Evolutionary conservation across 257 asterid genomes (phyloP).

Genomic region (Rubia yunnanensis): DNA sequence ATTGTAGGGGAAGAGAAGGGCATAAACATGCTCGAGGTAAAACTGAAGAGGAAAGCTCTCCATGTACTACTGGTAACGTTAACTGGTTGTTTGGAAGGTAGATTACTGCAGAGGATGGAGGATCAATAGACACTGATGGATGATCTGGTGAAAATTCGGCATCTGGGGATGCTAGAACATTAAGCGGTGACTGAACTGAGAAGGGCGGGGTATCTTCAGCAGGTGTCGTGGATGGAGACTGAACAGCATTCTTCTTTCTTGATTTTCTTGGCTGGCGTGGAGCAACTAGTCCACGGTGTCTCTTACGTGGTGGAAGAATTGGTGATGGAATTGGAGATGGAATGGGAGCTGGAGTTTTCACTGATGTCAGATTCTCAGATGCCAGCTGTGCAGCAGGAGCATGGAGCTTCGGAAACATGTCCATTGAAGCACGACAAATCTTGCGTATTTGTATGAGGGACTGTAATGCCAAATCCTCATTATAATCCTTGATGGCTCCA

Average conservation of each 20-base stretch:
- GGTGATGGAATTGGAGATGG: conserved; percentile 1
- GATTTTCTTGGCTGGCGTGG: conserved; percentile 13
- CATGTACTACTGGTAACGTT: conserved; percentile 2
- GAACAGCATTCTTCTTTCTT: conserved; percentile 3
- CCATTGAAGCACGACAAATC: conserved; percentile 10
- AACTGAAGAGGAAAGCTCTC: conserved; percentile 12
- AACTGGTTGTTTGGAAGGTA: conserved; percentile 4
- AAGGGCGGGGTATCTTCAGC: conserved; percentile 1
- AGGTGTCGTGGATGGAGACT: conserved; percentile 1
- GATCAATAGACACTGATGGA: conserved; percentile 8
- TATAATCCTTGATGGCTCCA: conserved; percentile 9
- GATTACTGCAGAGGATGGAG: conserved; percentile 2
- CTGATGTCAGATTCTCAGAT: conserved; percentile 1
- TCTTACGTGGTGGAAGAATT: conserved; percentile 3
- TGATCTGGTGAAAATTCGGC: conserved; percentile 1
- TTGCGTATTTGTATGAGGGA: conserved; percentile 12
- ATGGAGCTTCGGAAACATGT: conserved; percentile 5
- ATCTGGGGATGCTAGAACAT: conserved; percentile 2
- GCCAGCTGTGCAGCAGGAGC: conserved; percentile 10
- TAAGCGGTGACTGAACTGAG: conserved; percentile 3
- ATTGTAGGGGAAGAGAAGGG: conserved; percentile 42
- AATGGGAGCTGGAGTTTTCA: conserved; percentile 1
- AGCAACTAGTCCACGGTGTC: conserved; percentile 15
- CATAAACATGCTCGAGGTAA: conserved; percentile 6
- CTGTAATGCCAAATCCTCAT: conserved; percentile 13